A percentile compares a stretch with the other conserved stretches of the same genome.
These are phyloP conservation scores for Neonectria faginata DNA, from an alignment of 2,329 filamentous ascomycete species.

Conservation along the genomic window DNA sequence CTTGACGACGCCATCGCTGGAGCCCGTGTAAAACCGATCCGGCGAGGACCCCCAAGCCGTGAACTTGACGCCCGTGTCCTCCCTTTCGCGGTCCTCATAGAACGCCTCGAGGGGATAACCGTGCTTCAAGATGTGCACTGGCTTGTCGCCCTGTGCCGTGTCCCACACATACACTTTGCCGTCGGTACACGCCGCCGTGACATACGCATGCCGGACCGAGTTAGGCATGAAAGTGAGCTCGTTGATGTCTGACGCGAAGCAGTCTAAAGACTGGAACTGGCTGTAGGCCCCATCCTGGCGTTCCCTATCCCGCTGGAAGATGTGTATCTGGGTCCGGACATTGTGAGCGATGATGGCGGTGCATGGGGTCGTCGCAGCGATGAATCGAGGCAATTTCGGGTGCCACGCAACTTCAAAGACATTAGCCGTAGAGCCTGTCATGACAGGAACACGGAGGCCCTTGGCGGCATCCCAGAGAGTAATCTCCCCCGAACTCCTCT, in stretches of 20 bases:
- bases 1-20: conserved; percentile 71
- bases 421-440: conserved; percentile 66
- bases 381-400: conserved; percentile 63
- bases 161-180: conserved; percentile 74
- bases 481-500: conserved; percentile 68
- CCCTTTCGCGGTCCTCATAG: conserved; percentile 60
- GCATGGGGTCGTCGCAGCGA: conserved; percentile 68
- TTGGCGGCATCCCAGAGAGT: conserved; percentile 67
- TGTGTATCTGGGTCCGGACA: conserved; percentile 67
- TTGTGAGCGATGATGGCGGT: conserved; percentile 58
- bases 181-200: conserved; percentile 72
- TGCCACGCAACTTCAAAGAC: conserved; percentile 76
- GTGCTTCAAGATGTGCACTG: conserved; percentile 67
- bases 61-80: conserved; percentile 74
- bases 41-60: conserved; percentile 68
- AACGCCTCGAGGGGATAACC: conserved; percentile 58
- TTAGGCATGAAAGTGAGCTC: conserved; percentile 71
- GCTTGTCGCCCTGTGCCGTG: conserved; percentile 64
- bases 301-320: conserved; percentile 57
- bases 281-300: conserved; percentile 48
- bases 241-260: conserved; percentile 70
- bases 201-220: conserved; percentile 60
- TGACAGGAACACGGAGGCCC: conserved; percentile 59
- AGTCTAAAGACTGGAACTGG: conserved; percentile 68
- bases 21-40: conserved; percentile 72